Evolutionary conservation across 768 basidiomycete species (phyloP).

Genomic region (Holtermanniella nyarrowii): DNA sequence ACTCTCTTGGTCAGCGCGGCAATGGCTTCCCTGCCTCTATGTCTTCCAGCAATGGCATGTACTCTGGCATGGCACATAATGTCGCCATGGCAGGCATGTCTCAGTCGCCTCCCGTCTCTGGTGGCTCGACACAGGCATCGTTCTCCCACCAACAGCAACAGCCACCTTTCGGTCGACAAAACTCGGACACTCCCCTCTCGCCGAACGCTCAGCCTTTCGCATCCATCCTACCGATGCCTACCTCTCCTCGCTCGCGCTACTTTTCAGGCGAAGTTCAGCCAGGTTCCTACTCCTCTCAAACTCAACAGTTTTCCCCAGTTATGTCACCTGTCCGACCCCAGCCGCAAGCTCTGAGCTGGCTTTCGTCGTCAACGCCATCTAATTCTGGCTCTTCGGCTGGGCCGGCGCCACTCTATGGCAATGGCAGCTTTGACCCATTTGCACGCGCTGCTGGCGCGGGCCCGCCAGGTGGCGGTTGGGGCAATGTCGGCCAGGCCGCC

Average conservation of each 20-base stretch:
- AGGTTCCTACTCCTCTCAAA: neutral
- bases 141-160: conserved; percentile 2
- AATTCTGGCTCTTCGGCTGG: neutral
- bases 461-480: neutral
- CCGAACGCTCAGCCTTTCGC: conserved; percentile 33
- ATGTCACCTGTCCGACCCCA: conserved; percentile 24
- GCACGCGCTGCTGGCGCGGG: too few species aligned
- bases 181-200: conserved; percentile 12
- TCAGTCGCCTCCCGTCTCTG: neutral
- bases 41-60: conserved; percentile 15
- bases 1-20: conserved; percentile 63
- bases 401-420: neutral
- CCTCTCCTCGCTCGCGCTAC: conserved; percentile 17
- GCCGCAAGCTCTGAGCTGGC: conserved; percentile 19
- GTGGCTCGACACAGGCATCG: neutral
- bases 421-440: neutral
- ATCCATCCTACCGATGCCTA: conserved; percentile 11
- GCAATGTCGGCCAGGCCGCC: neutral
- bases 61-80: conserved; percentile 29
- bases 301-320: conserved; percentile 12
- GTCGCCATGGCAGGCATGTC: conserved; percentile 35
- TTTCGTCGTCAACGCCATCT: conserved; percentile 4
- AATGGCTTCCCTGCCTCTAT: conserved; percentile 18
- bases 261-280: conserved; percentile 1
- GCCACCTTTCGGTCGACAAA: conserved; percentile 4